Base-by-base conservation (phyloP, 2,329 filamentous ascomycete genomes). In the Parastagonospora nodorum region DNA sequence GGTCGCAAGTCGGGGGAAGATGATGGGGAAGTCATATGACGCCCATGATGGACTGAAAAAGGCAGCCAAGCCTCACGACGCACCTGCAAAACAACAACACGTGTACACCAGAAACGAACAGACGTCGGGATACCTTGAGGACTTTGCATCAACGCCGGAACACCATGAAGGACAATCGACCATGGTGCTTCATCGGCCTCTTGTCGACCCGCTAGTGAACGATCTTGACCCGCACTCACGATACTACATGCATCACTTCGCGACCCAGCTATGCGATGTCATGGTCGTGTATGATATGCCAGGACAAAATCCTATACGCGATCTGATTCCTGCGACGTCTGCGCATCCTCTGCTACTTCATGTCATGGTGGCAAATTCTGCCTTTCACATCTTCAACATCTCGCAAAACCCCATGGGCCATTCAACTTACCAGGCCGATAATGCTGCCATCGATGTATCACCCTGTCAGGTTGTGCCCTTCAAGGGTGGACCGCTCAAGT, bases 161-260 rank as follows among this genome's bases (percentile, higher is more conserved):
- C 50, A 48, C 28, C 41, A 55, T 42, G 35, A 50, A n/a, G 40
- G 50, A n/a, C 44, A 60, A 10, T 42, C 46, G 15, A 51, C 54
- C 19, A 52, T 68, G 41, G 66, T 69, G 15, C 59, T 75, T n/a
- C 71, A 74, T 8, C 75, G 64, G 71, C 64, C 75, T 28, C 69
- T 84, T 42, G 75, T 79, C 27, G 83, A 86, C 63, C 83, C 83
- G 10, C 58, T 85, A 39, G 76, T 85, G 49, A 80, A 83, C 57
- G 79, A 83, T 56, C 75, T 85, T 37, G 76, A 78, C 55, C 68
- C 57, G 12, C 62, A 75, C 39, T 74, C 76, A 2, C 73, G 78
- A 32, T 77, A 78, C 51, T 81, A 81, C 46, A 66, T 81, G 7
- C 71, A 72, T 51, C 77, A 81, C 77, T 74, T 68, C 30, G 82